These are phyloP conservation scores for Trifolium repens DNA, from an alignment of 306 rosid species.

Conservation along the genomic window DNA sequence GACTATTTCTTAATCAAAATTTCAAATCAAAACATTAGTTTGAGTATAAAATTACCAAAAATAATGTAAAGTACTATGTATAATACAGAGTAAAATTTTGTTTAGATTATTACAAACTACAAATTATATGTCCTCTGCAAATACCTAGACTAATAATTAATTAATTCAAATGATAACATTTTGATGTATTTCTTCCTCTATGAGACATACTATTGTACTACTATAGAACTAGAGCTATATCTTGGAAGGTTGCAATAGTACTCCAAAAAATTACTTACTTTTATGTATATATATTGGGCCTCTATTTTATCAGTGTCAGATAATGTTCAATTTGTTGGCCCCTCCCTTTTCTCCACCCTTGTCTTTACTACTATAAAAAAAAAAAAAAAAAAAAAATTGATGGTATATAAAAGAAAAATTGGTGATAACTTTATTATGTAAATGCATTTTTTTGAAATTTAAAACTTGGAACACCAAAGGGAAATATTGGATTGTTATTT, in stretches of 20 bases:
- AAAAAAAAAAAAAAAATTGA: no score
- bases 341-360: conserved; percentile 40
- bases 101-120: background rate
- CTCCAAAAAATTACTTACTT: conserved; percentile 23
- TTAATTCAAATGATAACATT: conserved; percentile 25
- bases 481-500: background rate
- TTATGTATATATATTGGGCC: conserved; percentile 41
- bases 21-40: conserved; percentile 9
- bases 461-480: conserved; percentile 1
- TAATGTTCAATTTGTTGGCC: conserved; percentile 51
- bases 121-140: conserved; percentile 21
- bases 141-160: conserved; percentile 37
- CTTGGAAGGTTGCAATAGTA: conserved; percentile 46
- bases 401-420: background rate
- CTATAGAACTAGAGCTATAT: conserved; percentile 34
- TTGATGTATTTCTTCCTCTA: conserved; percentile 14
- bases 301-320: conserved; percentile 43
- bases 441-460: conserved; percentile 8
- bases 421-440: no score
- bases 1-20: background rate
- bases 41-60: conserved; percentile 7
- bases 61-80: background rate
- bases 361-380: conserved; percentile 1
- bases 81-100: conserved; percentile 6
- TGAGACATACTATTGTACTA: conserved; percentile 25